These are phyloP conservation scores for Mycena venus DNA, from an alignment of 768 basidiomycete species.

Conservation along the genomic window DNA sequence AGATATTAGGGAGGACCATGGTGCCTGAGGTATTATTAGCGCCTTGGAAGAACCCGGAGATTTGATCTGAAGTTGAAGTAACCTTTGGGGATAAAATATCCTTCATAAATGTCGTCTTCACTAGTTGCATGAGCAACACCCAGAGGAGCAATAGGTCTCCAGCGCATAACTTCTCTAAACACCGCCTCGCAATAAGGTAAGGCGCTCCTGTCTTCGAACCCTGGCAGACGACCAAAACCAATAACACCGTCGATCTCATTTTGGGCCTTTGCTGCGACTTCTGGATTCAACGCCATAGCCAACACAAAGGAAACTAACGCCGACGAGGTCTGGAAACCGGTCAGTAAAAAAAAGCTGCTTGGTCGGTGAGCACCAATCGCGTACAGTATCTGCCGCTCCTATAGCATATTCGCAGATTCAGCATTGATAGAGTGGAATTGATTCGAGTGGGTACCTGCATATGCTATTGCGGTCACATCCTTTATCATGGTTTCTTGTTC, in stretches of 20 bases:
- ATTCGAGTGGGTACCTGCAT: slow-evolving; percentile 38
- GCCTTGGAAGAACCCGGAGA: neutral
- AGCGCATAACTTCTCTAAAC: slow-evolving; percentile 15
- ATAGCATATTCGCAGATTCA: neutral
- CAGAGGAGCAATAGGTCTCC: slow-evolving; percentile 17
- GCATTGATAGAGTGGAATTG: neutral
- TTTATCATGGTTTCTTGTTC: slow-evolving; percentile 37
- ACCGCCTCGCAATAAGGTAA: slow-evolving; percentile 11
- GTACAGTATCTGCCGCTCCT: neutral
- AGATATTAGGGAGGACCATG: slow-evolving; percentile 3
- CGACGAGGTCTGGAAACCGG: neutral
- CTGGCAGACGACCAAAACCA: slow-evolving; percentile 42
- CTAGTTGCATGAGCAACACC: slow-evolving; percentile 32
- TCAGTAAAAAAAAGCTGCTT: neutral
- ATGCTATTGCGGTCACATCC: slow-evolving; percentile 44
- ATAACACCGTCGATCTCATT: slow-evolving; percentile 28
- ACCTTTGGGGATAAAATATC: slow-evolving; percentile 47
- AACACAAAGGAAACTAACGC: neutral
- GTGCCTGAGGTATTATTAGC: neutral
- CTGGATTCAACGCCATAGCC: neutral
- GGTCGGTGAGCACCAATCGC: neutral
- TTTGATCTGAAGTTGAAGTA: slow-evolving; percentile 37
- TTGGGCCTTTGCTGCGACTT: neutral
- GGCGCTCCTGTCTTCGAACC: slow-evolving; percentile 38
- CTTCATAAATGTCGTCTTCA: too few relatives aligned